phyloP scores from a whole-genome alignment of 371 early-diverging fungal genomes.

The Batkoa obscura region DNA sequence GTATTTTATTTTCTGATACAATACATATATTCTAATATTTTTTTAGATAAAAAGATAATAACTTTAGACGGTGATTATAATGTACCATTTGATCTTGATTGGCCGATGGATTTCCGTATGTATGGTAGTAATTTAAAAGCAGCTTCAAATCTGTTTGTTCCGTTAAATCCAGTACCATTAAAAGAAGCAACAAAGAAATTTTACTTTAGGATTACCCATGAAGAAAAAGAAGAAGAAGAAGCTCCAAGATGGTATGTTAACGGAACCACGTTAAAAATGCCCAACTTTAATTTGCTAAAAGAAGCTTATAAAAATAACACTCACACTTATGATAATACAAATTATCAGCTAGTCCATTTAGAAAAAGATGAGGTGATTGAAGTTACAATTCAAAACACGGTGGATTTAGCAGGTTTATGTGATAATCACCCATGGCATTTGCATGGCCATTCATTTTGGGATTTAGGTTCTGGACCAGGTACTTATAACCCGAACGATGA shows the following conservation, averaged over 20 bases:
- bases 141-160: neutral
- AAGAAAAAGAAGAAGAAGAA: neutral
- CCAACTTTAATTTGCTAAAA: neutral
- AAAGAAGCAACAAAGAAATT: neutral
- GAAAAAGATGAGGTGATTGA: neutral
- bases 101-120: constrained; percentile 9
- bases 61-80: neutral
- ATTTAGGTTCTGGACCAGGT: neutral
- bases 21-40: too few relatives aligned
- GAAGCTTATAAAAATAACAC: neutral
- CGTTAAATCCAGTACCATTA: neutral
- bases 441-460: constrained; percentile 6
- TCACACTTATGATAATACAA: neutral
- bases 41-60: too few relatives aligned
- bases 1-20: too few relatives aligned
- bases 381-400: constrained; percentile 2
- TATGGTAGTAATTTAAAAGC: constrained; percentile 5
- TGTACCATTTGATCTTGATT: constrained; percentile 5
- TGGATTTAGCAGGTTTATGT: neutral
- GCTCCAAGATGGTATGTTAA: neutral
- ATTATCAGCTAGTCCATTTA: neutral
- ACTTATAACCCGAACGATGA: neutral
- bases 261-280: neutral
- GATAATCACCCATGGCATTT: constrained; percentile 7
- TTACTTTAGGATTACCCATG: neutral